These are phyloP conservation scores for Capronia americana DNA, from an alignment of 2,329 filamentous ascomycete species.

Conservation along the genomic window DNA sequence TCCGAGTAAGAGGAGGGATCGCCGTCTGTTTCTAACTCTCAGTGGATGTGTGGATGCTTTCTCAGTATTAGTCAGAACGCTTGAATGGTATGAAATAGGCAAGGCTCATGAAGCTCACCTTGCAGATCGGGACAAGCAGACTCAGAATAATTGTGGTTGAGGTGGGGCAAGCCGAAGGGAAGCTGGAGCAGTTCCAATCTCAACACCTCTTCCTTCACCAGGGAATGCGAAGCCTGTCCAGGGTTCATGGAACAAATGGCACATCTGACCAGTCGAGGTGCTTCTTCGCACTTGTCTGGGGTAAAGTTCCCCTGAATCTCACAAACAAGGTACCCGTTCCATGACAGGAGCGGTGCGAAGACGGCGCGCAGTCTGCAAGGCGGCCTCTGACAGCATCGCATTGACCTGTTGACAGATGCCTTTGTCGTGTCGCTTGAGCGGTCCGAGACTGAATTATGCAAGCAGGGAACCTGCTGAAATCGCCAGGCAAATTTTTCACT, in stretches of 20 bases:
- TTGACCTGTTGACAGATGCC: background rate
- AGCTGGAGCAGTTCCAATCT: conserved; percentile 4
- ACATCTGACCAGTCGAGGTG: background rate
- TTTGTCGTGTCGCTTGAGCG: background rate
- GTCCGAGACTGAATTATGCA: background rate
- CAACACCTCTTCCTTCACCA: background rate
- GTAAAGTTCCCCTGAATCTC: conserved; percentile 6
- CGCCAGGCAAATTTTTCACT: background rate
- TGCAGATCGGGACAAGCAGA: background rate
- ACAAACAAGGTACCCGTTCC: background rate
- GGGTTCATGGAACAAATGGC: background rate
- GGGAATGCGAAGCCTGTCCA: background rate
- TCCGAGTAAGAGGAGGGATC: background rate
- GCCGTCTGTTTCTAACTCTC: background rate
- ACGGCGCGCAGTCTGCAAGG: background rate
- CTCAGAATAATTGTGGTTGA: background rate
- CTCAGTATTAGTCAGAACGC: background rate
- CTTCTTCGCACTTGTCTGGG: conserved; percentile 14
- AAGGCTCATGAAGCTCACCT: background rate
- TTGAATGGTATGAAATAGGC: background rate
- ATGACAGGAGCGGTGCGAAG: background rate
- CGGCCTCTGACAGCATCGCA: background rate
- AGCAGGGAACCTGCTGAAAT: background rate
- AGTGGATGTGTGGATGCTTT: background rate
- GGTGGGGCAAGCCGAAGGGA: background rate